phyloP scores from a whole-genome alignment of 306 rosid species.

The Prunus davidiana region DNA sequence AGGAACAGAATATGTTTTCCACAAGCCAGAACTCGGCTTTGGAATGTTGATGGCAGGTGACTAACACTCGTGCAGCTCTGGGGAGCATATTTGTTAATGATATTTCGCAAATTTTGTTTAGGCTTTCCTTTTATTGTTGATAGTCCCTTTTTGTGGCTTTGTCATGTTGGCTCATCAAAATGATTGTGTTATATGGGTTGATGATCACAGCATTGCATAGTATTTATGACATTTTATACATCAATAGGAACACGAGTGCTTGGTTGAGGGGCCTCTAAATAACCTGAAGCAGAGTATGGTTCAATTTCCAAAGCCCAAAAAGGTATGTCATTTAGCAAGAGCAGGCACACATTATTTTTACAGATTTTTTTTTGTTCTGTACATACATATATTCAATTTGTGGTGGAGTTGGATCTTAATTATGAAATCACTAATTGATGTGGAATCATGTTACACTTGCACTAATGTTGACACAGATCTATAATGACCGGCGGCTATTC shows the following conservation, averaged over 20 bases:
- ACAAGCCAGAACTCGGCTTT: background rate
- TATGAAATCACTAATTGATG: background rate
- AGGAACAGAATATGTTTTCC: background rate
- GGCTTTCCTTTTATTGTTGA: background rate
- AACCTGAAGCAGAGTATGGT: constrained; percentile 99
- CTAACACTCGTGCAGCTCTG: background rate
- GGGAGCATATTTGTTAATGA: background rate
- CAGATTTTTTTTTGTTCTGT: background rate
- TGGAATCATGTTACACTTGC: constrained; percentile 14
- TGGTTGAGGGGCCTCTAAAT: constrained; percentile 97
- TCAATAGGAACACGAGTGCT: constrained; percentile 89
- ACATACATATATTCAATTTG: background rate
- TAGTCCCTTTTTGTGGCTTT: background rate
- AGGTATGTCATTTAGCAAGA: constrained; percentile 40
- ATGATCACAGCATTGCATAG: background rate
- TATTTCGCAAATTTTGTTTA: background rate
- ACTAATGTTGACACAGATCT: constrained; percentile 52
- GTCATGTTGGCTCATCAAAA: background rate
- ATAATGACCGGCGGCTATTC: constrained; percentile 88
- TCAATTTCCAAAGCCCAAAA: constrained; percentile 97
- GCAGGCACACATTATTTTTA: background rate
- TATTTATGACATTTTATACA: background rate
- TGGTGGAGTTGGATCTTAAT: background rate
- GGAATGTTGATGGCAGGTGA: background rate
- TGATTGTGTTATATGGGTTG: background rate